These are phyloP conservation scores for Aspergillus glaucus DNA, from an alignment of 2,329 filamentous ascomycete genomes.

Conservation along the genomic window DNA sequence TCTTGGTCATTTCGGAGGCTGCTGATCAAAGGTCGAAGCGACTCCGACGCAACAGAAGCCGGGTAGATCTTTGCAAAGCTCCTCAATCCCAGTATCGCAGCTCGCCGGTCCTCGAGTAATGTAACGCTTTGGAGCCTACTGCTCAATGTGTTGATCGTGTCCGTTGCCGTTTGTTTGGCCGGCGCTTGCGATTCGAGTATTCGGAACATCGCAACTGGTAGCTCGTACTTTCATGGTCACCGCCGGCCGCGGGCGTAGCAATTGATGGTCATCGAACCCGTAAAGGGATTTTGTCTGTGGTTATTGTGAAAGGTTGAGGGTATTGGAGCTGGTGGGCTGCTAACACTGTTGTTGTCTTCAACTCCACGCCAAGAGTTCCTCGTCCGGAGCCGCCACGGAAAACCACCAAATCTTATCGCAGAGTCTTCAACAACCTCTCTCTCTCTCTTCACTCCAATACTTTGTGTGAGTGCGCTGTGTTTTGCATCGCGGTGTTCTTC, in stretches of 20 bases:
- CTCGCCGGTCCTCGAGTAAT: conserved; percentile 86
- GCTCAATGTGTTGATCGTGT: conserved; percentile 87
- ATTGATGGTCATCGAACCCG: conserved; percentile 25
- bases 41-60: conserved; percentile 88
- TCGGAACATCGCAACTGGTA: conserved; percentile 42
- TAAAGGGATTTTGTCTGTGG: not conserved
- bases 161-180: conserved; percentile 90
- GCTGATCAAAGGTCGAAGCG: conserved; percentile 79
- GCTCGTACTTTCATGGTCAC: conserved; percentile 37
- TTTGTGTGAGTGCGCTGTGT: not conserved
- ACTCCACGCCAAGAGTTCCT: conserved; percentile 13
- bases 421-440: not conserved
- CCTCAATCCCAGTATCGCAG: conserved; percentile 83
- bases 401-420: conserved; percentile 7
- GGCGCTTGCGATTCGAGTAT: conserved; percentile 68
- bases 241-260: conserved; percentile 21
- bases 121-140: conserved; percentile 82
- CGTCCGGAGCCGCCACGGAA: conserved; percentile 18
- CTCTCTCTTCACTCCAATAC: not conserved
- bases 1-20: conserved; percentile 81
- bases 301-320: not conserved
- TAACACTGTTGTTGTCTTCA: not conserved
- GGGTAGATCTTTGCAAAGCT: conserved; percentile 97
- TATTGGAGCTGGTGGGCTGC: not conserved
- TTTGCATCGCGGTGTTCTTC: not conserved